A percentile compares a stretch with the other conserved stretches of the same genome.
Evolutionary conservation across 1,284 basidiomycete genomes (phyloP).

Genomic region (Sporisorium scitamineum): DNA sequence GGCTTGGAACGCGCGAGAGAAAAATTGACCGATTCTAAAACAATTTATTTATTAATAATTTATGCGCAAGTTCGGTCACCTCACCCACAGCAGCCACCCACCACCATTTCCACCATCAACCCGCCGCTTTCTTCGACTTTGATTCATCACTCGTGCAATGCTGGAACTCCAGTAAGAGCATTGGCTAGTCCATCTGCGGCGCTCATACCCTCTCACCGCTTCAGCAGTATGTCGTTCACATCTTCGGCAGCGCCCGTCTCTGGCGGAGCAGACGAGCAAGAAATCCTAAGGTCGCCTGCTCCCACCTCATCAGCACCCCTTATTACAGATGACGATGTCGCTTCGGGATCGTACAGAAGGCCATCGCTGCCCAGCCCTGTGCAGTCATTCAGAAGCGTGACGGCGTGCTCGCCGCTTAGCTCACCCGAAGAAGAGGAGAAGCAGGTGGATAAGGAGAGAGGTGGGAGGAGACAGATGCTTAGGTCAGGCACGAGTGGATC

Average conservation of each 20-base stretch:
- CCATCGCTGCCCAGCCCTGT: constrained; percentile 14
- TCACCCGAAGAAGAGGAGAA: constrained; percentile 25
- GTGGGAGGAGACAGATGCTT: constrained; percentile 28
- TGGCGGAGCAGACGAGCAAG: constrained; percentile 12
- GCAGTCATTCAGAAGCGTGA: constrained; percentile 28
- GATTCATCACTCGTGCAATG: not conserved
- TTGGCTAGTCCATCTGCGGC: not conserved
- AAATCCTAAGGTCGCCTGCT: constrained; percentile 22
- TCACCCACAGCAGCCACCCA: too few species aligned
- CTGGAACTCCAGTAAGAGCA: not conserved
- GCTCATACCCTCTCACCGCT: too few species aligned
- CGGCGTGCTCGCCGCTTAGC: constrained; percentile 31
- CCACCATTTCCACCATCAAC: not conserved
- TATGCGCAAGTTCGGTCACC: not conserved
- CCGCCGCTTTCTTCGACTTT: not conserved
- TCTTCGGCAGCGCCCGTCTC: not conserved
- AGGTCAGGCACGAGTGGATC: constrained; percentile 45
- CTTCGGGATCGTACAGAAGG: constrained; percentile 30
- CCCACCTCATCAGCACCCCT: not conserved
- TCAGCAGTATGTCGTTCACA: not conserved
- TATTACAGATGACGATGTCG: constrained; percentile 27
- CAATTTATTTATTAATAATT: not conserved
- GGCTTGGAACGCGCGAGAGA: not conserved
- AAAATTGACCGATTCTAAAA: not conserved
- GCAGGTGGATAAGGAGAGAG: constrained; percentile 2